Percentiles rank a stretch among this genome's conserved stretches.
Evolutionary conservation across 2,329 filamentous ascomycete species (phyloP).

Genomic region (Fusarium sacchari): DNA sequence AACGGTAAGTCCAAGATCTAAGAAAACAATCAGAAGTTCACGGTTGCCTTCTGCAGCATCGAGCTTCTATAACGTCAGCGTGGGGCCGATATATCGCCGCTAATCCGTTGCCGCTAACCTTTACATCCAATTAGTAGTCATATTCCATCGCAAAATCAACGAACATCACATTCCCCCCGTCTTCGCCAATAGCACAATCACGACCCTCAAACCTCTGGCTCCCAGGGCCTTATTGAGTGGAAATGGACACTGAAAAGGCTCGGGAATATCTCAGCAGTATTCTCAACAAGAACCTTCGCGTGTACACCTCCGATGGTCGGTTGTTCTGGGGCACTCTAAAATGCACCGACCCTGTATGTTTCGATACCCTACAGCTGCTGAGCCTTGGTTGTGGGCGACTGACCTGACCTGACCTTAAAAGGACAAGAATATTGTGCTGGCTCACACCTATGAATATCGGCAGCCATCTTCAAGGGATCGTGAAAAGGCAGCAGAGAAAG

Average conservation of each 20-base stretch:
- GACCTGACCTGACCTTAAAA: slow-evolving; percentile 49
- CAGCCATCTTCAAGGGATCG: slow-evolving; percentile 67
- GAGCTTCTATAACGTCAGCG: slow-evolving; percentile 39
- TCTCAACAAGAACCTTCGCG: slow-evolving; percentile 80
- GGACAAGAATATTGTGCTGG: slow-evolving; percentile 90
- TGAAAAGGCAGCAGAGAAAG: slow-evolving; percentile 50
- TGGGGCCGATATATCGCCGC: slow-evolving; percentile 24
- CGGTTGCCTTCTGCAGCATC: not conserved
- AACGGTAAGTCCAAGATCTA: not conserved
- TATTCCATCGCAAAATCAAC: slow-evolving; percentile 20
- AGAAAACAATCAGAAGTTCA: not conserved
- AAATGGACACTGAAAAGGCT: slow-evolving; percentile 63
- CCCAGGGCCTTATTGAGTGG: not conserved
- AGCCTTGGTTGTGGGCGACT: not conserved
- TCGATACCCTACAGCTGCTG: slow-evolving; percentile 10
- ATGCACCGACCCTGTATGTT: slow-evolving; percentile 87
- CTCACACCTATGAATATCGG: slow-evolving; percentile 89
- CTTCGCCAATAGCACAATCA: not conserved
- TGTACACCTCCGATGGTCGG: slow-evolving; percentile 83
- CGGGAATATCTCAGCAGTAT: slow-evolving; percentile 70
- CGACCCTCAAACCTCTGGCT: not conserved
- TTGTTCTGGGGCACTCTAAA: slow-evolving; percentile 93
- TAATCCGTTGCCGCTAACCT: slow-evolving; percentile 23
- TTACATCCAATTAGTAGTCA: too few species aligned
- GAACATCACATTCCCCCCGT: slow-evolving; percentile 9